Base-by-base conservation (phyloP, 495 filamentous ascomycete species). In the Xylaria scruposa region DNA sequence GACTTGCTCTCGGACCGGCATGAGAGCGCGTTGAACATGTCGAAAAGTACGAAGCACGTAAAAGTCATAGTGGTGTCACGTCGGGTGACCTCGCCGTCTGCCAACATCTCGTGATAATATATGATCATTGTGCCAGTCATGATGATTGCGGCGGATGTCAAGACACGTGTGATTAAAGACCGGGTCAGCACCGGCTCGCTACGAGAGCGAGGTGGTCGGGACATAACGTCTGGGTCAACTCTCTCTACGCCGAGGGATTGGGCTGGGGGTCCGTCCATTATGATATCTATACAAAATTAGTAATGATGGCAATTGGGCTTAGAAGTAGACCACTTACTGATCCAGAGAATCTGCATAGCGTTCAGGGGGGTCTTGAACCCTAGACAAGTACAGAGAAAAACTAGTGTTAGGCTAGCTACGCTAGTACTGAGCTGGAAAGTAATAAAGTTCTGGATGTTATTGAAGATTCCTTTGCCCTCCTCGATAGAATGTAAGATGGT, bases 21-120 rank as follows among this genome's bases (percentile, higher is more conserved):
- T 10, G 94, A 91, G 17, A 99, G 85, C 0, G 96, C 96, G 80
- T 98, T 97, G 85, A 97, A 97, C 96, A 99, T 98, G 84, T 99
- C 96, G 80, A 97, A 99, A 33, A 98, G 86, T 29, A 99, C 96
- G 77, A 99, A 99, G 82, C 93, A 97, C 26, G 96, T 99, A 80
- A 99, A 99, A 1, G 96, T 99, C 94, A 98, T 97, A 70, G 96
- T 99, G 19, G 96, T 99, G 83, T 99, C 96, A 76, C 97, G 94
- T 38, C 92, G 93, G 13, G 90, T 97, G 64, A 98, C 91, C 59
- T 90, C 83, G 60, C 94, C 90, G 74, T 95, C 93, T 31, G 88
- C 84, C 51, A 88, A 78, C 93, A 99, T 97, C 79, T 98, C 95
- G 78, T 90, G 91, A 64, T 91, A 88, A 81, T 99, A 99, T 70